Evolutionary conservation across 2,329 filamentous ascomycete species (phyloP), one percentile per base, ranked within the genome.

Genomic region (Ambrosiella cleistominuta): DNA sequence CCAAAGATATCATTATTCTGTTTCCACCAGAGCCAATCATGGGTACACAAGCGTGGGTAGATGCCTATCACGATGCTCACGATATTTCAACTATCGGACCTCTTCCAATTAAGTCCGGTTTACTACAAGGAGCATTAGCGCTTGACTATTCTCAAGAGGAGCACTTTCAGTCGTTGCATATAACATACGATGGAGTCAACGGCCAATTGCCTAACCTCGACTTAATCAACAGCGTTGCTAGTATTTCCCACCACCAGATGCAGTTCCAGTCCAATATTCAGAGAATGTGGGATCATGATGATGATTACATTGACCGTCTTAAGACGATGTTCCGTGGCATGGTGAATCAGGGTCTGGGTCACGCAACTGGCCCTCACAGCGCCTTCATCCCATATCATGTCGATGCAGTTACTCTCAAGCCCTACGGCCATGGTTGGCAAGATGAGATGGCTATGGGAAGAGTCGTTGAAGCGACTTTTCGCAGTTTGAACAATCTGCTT

Each of bases 311-410:
- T 49, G 86, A 90, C 66, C 82, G 93, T 15, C 77, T 98, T 45
- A 78, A 82, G 64, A 96, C 90, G 0, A 93, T 98, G 79, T 76
- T 95, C 47, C 80, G 88, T 44, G 91, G 93, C 44, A 95, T 98
- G 88, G 71, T 95, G 61, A 89, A 85, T 62, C 93, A 98, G 70
- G 89, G 87, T 0, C 73, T 96, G 1, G 93, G 93, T 0, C 85
- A 91, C 64, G 86, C 89, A 3, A 88, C 88, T 3, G 93, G 93
- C 4, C 85, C 91, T 1, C 93, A 98, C 68, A 95, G 88, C 68
- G 86, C 85, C 64, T 98, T 98, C 69, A 96, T 98, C 66, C 89
- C 93, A 0, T 98, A 98, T 67, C 93, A 97, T 65, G 86, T 98
- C 62, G 93, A 98, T 68, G 93, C 93, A 2, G 85, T 98, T 62